Conservation (phyloP, 2,329 filamentous ascomycete species). For the Colletotrichum cordylinicola region DNA sequence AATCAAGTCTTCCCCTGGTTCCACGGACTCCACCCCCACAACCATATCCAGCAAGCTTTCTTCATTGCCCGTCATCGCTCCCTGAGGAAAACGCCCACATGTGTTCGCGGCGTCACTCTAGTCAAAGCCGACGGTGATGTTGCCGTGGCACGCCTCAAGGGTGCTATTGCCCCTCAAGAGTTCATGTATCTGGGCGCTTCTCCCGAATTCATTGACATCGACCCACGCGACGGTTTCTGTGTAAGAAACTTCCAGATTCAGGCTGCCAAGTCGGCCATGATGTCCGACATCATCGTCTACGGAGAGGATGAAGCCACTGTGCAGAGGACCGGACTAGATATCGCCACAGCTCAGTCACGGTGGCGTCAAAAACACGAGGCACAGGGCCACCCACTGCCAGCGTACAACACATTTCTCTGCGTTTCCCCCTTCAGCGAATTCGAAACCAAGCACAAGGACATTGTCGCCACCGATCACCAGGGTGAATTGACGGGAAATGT, state of each 20-base stretch:
- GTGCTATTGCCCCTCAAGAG: slow-evolving; percentile 83
- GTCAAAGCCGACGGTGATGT: slow-evolving; percentile 91
- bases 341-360: slow-evolving; percentile 77
- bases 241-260: slow-evolving; percentile 98
- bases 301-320: slow-evolving; percentile 71
- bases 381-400: slow-evolving; percentile 59
- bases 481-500: slow-evolving; percentile 78
- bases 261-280: slow-evolving; percentile 81
- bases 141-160: slow-evolving; percentile 77
- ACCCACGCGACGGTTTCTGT: slow-evolving; percentile 90
- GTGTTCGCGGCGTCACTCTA: slow-evolving; percentile 80
- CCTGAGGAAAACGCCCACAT: slow-evolving; percentile 74
- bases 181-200: slow-evolving; percentile 62
- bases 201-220: slow-evolving; percentile 78
- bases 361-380: slow-evolving; percentile 73
- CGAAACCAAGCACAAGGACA: slow-evolving; percentile 70
- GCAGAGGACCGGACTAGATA: slow-evolving; percentile 68
- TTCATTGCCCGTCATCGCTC: slow-evolving; percentile 80
- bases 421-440: slow-evolving; percentile 71
- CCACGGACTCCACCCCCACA: slow-evolving; percentile 88
- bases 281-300: slow-evolving; percentile 94
- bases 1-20: slow-evolving; percentile 95
- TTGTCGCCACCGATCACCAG: slow-evolving; percentile 77
- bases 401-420: slow-evolving; percentile 86
- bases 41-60: slow-evolving; percentile 88